phyloP scores from a whole-genome alignment of 805 yeast species.

The Nakazawaea populi region DNA sequence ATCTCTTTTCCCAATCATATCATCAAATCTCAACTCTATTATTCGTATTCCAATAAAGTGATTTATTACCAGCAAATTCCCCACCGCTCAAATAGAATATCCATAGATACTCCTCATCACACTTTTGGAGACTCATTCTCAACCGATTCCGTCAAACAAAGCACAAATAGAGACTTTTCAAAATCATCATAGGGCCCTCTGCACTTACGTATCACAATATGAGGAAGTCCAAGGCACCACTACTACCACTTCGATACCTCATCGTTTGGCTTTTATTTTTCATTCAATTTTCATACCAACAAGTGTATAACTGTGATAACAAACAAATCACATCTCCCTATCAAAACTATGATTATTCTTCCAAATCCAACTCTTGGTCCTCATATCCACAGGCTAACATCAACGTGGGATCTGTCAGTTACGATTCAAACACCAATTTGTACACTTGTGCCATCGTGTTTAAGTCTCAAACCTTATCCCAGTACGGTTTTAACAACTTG shows the following conservation, averaged over 20 bases:
- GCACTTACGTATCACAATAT: background rate
- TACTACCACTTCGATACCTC: slow-evolving; percentile 12
- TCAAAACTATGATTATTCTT: background rate
- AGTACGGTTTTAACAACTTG: background rate
- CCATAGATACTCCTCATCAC: too few relatives aligned
- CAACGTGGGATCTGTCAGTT: background rate
- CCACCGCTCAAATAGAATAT: too few relatives aligned
- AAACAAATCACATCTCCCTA: background rate
- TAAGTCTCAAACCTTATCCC: background rate
- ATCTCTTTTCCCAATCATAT: too few relatives aligned
- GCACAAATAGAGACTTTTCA: too few relatives aligned
- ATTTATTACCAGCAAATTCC: too few relatives aligned
- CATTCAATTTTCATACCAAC: slow-evolving; percentile 10
- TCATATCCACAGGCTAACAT: background rate
- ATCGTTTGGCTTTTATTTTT: slow-evolving; percentile 20
- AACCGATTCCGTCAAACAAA: too few relatives aligned
- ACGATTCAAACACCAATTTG: background rate
- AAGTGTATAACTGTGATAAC: background rate
- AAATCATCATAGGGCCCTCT: too few relatives aligned
- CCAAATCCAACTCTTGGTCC: slow-evolving; percentile 1
- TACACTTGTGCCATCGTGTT: background rate
- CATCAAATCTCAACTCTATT: too few relatives aligned
- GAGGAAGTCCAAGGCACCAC: background rate
- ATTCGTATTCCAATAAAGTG: too few relatives aligned
- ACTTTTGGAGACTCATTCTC: too few relatives aligned